These are phyloP conservation scores for Polytolypa hystricis DNA, from an alignment of 2,329 filamentous ascomycete species.

Conservation along the genomic window DNA sequence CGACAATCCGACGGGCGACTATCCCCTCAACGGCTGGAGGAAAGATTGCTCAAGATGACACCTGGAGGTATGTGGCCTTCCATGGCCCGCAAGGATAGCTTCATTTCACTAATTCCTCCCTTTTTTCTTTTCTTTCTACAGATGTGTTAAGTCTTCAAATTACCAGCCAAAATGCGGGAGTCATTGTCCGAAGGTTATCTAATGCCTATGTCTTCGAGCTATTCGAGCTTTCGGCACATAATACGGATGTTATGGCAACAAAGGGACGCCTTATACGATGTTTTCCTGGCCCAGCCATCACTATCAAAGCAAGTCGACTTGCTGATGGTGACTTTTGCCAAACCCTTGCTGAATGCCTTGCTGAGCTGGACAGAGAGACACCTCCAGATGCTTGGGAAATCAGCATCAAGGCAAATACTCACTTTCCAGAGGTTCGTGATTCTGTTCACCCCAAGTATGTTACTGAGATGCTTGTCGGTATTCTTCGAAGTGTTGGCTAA, in stretches of 20 bases:
- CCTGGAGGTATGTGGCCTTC: constrained; percentile 5
- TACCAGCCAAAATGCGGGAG: constrained; percentile 36
- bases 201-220: constrained; percentile 24
- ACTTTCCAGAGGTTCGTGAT: neutral
- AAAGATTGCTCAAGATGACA: constrained; percentile 5
- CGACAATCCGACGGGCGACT: constrained; percentile 3
- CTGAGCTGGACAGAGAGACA: constrained; percentile 26
- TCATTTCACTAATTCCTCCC: neutral
- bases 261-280: constrained; percentile 32
- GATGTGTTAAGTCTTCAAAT: constrained; percentile 32
- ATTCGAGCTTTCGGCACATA: constrained; percentile 38
- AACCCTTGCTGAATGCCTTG: constrained; percentile 22
- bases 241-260: constrained; percentile 26
- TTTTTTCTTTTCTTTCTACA: constrained; percentile 7
- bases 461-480: constrained; percentile 39
- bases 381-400: constrained; percentile 1
- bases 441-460: constrained; percentile 36
- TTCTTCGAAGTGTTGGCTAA: constrained; percentile 21
- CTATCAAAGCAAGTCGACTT: constrained; percentile 18
- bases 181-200: constrained; percentile 27
- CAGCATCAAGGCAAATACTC: neutral
- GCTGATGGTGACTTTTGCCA: constrained; percentile 15
- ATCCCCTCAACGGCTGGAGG: constrained; percentile 2
- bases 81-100: neutral
- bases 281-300: constrained; percentile 35